phyloP scores from a whole-genome alignment of 2,329 filamentous ascomycete species.

The Ophiostoma ulmi region DNA sequence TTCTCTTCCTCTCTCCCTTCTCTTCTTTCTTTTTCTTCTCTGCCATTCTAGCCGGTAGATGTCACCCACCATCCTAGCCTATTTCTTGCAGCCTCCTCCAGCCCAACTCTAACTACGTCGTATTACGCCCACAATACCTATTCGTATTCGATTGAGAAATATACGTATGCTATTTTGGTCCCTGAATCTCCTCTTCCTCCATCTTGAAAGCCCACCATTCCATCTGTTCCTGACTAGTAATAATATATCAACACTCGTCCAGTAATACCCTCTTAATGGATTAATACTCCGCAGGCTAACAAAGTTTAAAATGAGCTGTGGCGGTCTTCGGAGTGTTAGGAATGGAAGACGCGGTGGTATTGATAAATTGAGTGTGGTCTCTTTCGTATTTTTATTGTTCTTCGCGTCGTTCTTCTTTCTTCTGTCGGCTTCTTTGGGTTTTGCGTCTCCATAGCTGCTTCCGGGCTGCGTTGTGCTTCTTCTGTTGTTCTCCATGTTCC shows the following conservation, averaged over 20 bases:
- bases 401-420: not conserved
- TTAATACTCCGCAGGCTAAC: slow-evolving; percentile 11
- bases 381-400: not conserved
- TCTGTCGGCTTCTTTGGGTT: not conserved
- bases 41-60: not conserved
- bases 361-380: not conserved
- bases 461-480: not conserved
- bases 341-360: not conserved
- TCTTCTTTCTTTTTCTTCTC: not conserved
- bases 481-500: not conserved
- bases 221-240: slow-evolving; percentile 6
- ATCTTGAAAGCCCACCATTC: not conserved
- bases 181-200: not conserved
- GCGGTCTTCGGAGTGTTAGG: not conserved
- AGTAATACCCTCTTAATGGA: not conserved
- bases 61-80: too few species aligned
- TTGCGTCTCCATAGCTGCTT: not conserved
- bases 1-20: not conserved
- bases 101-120: not conserved
- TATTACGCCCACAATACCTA: not conserved
- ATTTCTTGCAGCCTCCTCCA: not conserved
- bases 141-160: not conserved
- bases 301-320: slow-evolving; percentile 9
- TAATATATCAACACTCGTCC: not conserved
- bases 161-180: slow-evolving; percentile 6